phyloP scores from a whole-genome alignment of 495 filamentous ascomycete species.

The Terfezia claveryi region DNA sequence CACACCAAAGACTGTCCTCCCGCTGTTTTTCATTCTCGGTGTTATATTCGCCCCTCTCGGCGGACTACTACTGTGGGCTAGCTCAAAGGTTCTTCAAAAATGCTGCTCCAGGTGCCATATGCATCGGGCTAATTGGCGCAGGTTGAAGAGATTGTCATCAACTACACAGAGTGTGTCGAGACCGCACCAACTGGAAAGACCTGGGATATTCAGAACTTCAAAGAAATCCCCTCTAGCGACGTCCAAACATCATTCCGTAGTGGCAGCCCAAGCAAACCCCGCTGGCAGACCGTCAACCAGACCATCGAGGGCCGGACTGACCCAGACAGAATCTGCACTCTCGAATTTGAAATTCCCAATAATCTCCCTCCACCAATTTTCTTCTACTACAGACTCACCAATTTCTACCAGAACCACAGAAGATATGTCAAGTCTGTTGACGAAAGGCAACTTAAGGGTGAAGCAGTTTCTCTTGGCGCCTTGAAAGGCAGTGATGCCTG shows the following conservation, averaged over 20 bases:
- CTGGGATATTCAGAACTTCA: conserved; percentile 4
- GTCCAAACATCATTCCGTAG: conserved; percentile 46
- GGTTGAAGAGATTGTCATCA: conserved; percentile 78
- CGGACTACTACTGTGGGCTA: conserved; percentile 64
- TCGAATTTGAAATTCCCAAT: conserved; percentile 60
- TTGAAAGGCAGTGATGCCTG: conserved; percentile 45
- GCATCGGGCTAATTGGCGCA: conserved; percentile 19
- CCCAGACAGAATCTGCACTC: conserved; percentile 31
- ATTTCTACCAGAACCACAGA: conserved; percentile 98
- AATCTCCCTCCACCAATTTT: conserved; percentile 56
- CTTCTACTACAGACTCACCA: conserved; percentile 84
- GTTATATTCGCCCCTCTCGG: conserved; percentile 77
- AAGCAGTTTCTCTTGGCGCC: conserved; percentile 33
- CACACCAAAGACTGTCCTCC: conserved; percentile 77
- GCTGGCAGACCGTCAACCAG: conserved; percentile 21
- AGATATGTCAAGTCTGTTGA: conserved; percentile 84
- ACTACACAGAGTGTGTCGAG: conserved; percentile 57
- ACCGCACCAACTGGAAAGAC: conserved; percentile 24
- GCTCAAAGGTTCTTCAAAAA: conserved; percentile 33
- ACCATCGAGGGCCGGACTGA: conserved; percentile 1
- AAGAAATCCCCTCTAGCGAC: conserved; percentile 30
- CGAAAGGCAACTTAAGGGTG: conserved; percentile 57
- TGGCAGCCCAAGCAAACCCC: conserved; percentile 11
- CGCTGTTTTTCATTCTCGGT: conserved; percentile 69
- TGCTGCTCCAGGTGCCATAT: conserved; percentile 1